Base-by-base conservation (phyloP, 1,139 yeast genomes). In the Casaregolazyma suthepensis region DNA sequence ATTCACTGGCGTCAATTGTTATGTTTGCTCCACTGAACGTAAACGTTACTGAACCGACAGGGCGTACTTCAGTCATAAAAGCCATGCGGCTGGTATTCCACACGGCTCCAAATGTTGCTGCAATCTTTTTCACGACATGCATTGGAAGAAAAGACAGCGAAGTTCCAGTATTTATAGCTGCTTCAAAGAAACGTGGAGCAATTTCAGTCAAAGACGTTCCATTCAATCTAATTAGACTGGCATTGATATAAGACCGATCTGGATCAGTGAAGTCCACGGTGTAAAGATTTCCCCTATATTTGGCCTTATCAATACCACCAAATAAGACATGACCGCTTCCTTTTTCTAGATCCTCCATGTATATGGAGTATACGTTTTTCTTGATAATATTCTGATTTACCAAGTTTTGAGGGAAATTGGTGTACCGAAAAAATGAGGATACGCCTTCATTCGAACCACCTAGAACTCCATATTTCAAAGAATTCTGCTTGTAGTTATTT, bases 271-370 rank as follows among this genome's bases (percentile, higher is more conserved):
- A 31, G 13, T 71, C 68, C 7, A 69, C 61, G 2, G 66, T 61
- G 52, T 57, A 59, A n/a, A 81, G 71, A 9, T 69, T 61, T 0
- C 85, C 86, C 0, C 68, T 50, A 63, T 74, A 80, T 63, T 79
- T 79, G 37, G 77, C 70, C 48, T 71, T 69, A 65, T 82, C 87
- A 12, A 81, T 70, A 6, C 82, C 87, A 7, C 87, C 87, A 65
- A 82, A 80, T 50, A 82, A 66, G 20, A 82, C 61, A 19, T 72
- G 63, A 1, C 87, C 87, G 1, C 10, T 5, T 9, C 31, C 31
- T 5, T 26, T 5, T 9, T 26, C 12, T 12, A 26, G 10, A 5
- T 26, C 68, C 53, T 75, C 72, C 57, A 82, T 72, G 63, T 75
- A 82, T 54, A 82, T 67, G 6, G 85, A 80, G 66, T 78, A 82